phyloP scores from a whole-genome alignment of 352 stramenopile genomes.

The Phytophthora crassamura region DNA sequence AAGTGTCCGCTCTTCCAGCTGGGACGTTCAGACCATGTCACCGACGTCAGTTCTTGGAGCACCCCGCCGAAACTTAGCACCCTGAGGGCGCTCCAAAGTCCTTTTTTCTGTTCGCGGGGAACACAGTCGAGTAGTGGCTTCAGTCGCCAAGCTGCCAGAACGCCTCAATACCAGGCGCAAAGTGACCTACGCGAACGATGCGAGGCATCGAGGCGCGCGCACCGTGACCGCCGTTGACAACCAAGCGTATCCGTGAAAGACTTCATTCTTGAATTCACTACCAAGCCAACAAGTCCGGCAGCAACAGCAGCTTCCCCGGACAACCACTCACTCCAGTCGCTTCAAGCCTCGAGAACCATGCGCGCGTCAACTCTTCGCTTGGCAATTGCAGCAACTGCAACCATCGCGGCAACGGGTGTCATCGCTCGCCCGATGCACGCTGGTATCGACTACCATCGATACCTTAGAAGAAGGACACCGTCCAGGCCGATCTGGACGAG shows the following conservation, averaged over 20 bases:
- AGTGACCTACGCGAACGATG: not conserved
- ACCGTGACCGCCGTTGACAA: conserved; percentile 1
- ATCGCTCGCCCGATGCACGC: conserved; percentile 46
- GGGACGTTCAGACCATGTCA: conserved; percentile 28
- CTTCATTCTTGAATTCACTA: conserved; percentile 32
- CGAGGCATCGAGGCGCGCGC: not conserved
- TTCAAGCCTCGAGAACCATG: conserved; percentile 17
- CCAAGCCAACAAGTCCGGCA: conserved; percentile 25
- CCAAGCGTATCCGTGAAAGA: not conserved
- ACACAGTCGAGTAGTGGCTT: conserved; percentile 22
- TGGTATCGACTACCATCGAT: conserved; percentile 56
- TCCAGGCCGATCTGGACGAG: conserved; percentile 44
- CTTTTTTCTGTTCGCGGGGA: conserved; percentile 25
- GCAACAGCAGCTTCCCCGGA: conserved; percentile 10
- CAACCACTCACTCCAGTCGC: not conserved
- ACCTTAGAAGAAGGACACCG: conserved; percentile 48
- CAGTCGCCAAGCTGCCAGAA: conserved; percentile 6
- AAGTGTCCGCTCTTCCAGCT: conserved; percentile 33
- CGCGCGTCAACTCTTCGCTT: conserved; percentile 19
- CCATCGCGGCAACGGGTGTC: conserved; percentile 1
- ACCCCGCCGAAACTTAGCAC: conserved; percentile 20
- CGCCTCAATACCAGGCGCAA: not conserved
- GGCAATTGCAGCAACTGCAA: conserved; percentile 3
- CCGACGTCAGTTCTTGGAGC: conserved; percentile 11
- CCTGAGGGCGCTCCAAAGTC: conserved; percentile 9